Evolutionary conservation across 345 rosid species (phyloP).

Genomic region (Bruguiera sexangula): DNA sequence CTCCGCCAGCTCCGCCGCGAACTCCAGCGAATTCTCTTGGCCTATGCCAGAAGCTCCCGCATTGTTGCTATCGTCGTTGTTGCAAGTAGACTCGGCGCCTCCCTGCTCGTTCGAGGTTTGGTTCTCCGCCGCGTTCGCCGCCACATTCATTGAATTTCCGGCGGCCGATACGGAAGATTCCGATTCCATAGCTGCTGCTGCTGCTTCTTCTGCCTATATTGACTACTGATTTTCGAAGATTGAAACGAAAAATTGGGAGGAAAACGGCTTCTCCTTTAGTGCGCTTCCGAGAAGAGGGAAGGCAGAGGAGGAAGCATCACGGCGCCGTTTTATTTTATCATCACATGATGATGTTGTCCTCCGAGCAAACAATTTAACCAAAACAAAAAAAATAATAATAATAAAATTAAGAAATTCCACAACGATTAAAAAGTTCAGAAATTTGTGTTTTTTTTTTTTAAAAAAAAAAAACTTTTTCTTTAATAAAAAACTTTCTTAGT

Average conservation of each 20-base stretch:
- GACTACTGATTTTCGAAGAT: background rate
- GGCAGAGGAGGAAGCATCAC: too few species aligned
- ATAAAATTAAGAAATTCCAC: too few species aligned
- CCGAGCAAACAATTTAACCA: too few species aligned
- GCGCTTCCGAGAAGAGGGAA: background rate
- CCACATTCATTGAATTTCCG: background rate
- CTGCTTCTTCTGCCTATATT: slow-evolving; percentile 1
- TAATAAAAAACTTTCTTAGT: too few species aligned
- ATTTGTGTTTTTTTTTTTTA: too few species aligned
- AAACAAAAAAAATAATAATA: too few species aligned
- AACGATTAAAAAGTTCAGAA: too few species aligned
- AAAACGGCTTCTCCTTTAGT: background rate
- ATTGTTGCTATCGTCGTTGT: slow-evolving; percentile 25
- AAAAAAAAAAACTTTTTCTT: too few species aligned
- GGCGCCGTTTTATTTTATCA: too few species aligned
- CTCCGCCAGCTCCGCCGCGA: slow-evolving; percentile 60
- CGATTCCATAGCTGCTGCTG: background rate
- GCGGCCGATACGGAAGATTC: slow-evolving; percentile 17
- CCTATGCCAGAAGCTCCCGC: slow-evolving; percentile 48
- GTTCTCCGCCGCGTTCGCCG: background rate
- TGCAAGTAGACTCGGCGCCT: slow-evolving; percentile 65
- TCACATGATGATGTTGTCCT: too few species aligned
- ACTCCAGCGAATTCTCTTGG: slow-evolving; percentile 54
- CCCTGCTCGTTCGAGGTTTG: slow-evolving; percentile 18
- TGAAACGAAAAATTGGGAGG: background rate